Percentiles rank a stretch among this genome's conserved stretches.
phyloP scores from a whole-genome alignment of 352 stramenopile genomes.

The Globisporangium abappressorium region DNA sequence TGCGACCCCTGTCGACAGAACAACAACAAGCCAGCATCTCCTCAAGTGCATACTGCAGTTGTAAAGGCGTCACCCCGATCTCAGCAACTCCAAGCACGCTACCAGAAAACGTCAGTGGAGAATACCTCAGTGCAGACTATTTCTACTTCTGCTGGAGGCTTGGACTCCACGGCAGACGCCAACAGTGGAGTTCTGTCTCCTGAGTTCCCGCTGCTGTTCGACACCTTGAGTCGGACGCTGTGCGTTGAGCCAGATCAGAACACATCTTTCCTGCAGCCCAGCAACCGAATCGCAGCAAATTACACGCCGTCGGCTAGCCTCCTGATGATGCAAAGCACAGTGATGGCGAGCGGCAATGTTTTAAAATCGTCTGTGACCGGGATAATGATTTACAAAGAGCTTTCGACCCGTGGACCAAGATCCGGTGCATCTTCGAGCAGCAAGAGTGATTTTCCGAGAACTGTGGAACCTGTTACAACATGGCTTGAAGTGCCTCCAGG shows the following conservation, averaged over 20 bases:
- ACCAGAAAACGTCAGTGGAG: background rate
- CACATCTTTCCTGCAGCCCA: conserved; percentile 47
- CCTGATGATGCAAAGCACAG: conserved; percentile 41
- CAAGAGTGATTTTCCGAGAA: background rate
- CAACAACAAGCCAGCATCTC: background rate
- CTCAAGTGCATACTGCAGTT: background rate
- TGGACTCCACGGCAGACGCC: background rate
- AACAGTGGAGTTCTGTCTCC: conserved; percentile 8
- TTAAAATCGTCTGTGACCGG: conserved; percentile 1
- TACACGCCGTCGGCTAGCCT: conserved; percentile 43
- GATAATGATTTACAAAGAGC: conserved; percentile 11
- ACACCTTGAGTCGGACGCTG: conserved; percentile 58
- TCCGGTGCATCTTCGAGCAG: background rate
- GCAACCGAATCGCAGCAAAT: conserved; percentile 75
- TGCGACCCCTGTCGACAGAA: background rate
- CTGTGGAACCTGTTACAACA: background rate
- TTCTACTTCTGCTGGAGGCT: too few species aligned
- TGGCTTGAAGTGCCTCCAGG: background rate
- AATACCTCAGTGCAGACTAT: background rate
- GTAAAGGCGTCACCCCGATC: conserved; percentile 23
- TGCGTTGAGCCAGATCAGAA: conserved; percentile 73
- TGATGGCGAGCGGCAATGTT: background rate
- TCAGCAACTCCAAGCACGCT: conserved; percentile 23
- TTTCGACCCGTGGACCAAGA: too few species aligned
- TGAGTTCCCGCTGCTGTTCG: conserved; percentile 39